phyloP scores from a whole-genome alignment of 257 asterid species.

The Lithospermum erythrorhizon region DNA sequence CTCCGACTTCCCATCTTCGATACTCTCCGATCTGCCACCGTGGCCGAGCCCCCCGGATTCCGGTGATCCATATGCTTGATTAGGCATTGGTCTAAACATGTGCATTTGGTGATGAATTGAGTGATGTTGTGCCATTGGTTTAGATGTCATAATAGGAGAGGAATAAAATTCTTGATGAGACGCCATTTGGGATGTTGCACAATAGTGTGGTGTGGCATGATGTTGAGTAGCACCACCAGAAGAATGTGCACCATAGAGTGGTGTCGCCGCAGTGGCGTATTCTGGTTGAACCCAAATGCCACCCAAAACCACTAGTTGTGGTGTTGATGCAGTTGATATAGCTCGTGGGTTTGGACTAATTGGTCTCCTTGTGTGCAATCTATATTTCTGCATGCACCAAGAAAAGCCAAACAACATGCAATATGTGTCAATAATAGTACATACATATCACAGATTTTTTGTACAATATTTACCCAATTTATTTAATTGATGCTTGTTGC shows the following conservation, averaged over 20 bases:
- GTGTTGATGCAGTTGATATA: constrained; percentile 32
- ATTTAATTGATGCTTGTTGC: too few relatives aligned
- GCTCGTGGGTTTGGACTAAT: constrained; percentile 70
- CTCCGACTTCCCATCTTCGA: constrained; percentile 83
- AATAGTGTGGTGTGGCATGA: constrained; percentile 12
- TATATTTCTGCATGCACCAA: constrained; percentile 51
- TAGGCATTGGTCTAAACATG: constrained; percentile 34
- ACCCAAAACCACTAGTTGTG: constrained; percentile 71
- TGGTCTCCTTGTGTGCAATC: constrained; percentile 96
- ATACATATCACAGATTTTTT: background rate
- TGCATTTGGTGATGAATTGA: constrained; percentile 48
- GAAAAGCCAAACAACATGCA: background rate
- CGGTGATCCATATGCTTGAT: constrained; percentile 39
- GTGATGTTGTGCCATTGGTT: constrained; percentile 31
- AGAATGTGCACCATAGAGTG: constrained; percentile 57
- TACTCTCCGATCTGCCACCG: constrained; percentile 64
- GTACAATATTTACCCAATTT: background rate
- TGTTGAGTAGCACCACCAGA: constrained; percentile 28
- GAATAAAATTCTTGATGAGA: constrained; percentile 47
- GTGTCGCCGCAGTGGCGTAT: constrained; percentile 55
- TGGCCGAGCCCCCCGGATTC: constrained; percentile 40
- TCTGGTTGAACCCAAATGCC: constrained; percentile 97
- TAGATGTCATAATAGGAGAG: constrained; percentile 30
- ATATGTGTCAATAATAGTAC: background rate
- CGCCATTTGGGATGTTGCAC: constrained; percentile 21